These are phyloP conservation scores for Omphalea diandra DNA, from an alignment of 441 rosid genomes.

Conservation along the genomic window DNA sequence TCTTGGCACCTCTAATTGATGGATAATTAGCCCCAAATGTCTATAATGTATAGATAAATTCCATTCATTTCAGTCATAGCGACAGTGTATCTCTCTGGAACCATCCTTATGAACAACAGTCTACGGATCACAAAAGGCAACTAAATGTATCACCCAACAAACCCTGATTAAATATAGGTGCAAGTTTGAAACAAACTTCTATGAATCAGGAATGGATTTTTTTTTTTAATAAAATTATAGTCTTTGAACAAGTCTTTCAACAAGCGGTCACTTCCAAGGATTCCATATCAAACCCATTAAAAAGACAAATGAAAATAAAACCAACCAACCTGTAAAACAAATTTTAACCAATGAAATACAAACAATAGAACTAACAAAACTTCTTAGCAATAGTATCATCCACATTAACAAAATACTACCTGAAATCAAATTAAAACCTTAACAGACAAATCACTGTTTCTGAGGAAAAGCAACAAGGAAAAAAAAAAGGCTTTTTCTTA, in stretches of 20 bases:
- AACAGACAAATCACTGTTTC: conserved; percentile 6
- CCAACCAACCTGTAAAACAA: not conserved
- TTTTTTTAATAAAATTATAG: not conserved
- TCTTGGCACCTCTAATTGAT: too few relatives aligned
- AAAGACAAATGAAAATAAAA: not conserved
- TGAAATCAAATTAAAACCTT: conserved; percentile 25
- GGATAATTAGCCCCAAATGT: too few relatives aligned
- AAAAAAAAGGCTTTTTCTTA: conserved; percentile 14
- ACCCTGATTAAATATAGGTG: not conserved
- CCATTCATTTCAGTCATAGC: conserved; percentile 95
- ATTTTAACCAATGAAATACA: not conserved
- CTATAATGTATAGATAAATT: too few relatives aligned
- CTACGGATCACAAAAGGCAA: conserved; percentile 31
- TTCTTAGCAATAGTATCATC: conserved; percentile 81
- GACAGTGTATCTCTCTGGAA: conserved; percentile 79
- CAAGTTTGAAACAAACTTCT: not conserved
- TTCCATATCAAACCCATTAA: not conserved
- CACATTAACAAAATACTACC: conserved; percentile 80
- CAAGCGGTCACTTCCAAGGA: too few relatives aligned
- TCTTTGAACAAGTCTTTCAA: not conserved
- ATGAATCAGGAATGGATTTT: not conserved
- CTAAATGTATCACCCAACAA: not conserved
- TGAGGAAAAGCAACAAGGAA: not conserved
- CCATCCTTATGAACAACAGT: conserved; percentile 73
- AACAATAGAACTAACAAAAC: conserved; percentile 47